A percentile compares a stretch with the other conserved stretches of the same genome.
These are phyloP conservation scores for Phaseolus coccineus DNA, from an alignment of 331 rosid species.

Conservation along the genomic window DNA sequence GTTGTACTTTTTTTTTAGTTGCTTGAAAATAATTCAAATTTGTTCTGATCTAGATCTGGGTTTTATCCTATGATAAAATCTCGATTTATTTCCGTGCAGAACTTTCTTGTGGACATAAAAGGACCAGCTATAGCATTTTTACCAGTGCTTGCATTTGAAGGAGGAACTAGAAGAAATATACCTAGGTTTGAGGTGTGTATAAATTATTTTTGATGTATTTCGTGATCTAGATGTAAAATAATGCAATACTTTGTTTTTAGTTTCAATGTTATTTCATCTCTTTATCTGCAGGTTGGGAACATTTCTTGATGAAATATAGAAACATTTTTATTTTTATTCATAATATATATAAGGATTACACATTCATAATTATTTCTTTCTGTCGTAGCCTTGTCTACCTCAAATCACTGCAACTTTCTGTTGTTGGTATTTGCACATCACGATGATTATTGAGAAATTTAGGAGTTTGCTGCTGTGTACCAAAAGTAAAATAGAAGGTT, in stretches of 20 bases:
- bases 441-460: constrained; percentile 12
- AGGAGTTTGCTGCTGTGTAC: neutral
- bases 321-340: constrained; percentile 19
- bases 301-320: neutral
- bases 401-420: constrained; percentile 1
- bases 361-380: neutral
- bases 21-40: constrained; percentile 13
- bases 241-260: neutral
- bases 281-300: constrained; percentile 21
- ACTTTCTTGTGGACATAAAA: constrained; percentile 90
- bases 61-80: constrained; percentile 23
- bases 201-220: constrained; percentile 28
- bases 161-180: constrained; percentile 97
- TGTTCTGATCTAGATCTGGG: constrained; percentile 1
- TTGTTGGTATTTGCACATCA: constrained; percentile 8
- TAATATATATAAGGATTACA: neutral
- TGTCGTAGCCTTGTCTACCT: constrained; percentile 6
- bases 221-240: neutral
- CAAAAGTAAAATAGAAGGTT: neutral
- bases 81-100: constrained; percentile 55
- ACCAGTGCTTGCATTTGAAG: constrained; percentile 97
- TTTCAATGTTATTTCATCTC: neutral
- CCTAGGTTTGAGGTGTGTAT: constrained; percentile 86
- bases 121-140: constrained; percentile 83
- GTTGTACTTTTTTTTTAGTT: neutral